Evolutionary conservation across 495 filamentous ascomycete genomes (phyloP).

Genomic region (Articulospora tetracladia): DNA sequence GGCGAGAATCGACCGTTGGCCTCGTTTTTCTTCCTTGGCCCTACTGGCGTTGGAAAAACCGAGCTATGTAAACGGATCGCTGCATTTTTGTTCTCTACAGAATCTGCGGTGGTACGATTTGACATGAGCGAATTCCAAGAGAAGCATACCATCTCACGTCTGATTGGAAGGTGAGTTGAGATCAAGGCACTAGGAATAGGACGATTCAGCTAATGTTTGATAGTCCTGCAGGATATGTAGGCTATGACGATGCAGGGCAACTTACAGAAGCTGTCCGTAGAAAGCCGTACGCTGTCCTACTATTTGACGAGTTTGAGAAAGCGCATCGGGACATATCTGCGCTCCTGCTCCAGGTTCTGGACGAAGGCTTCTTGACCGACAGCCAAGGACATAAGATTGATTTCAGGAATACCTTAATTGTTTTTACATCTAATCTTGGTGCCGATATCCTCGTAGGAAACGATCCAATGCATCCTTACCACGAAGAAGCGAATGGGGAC

Average conservation of each 20-base stretch:
- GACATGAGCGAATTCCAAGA: slow-evolving; percentile 99
- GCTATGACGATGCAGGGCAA: slow-evolving; percentile 96
- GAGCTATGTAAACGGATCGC: slow-evolving; percentile 97
- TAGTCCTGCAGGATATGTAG: slow-evolving; percentile 40
- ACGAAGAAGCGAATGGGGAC: slow-evolving; percentile 56
- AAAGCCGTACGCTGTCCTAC: slow-evolving; percentile 91
- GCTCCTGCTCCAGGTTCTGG: slow-evolving; percentile 89
- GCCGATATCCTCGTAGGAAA: slow-evolving; percentile 66
- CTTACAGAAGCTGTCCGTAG: slow-evolving; percentile 92
- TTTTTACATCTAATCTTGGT: slow-evolving; percentile 91
- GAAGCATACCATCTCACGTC: slow-evolving; percentile 88
- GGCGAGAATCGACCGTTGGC: slow-evolving; percentile 89
- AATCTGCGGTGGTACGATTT: slow-evolving; percentile 84
- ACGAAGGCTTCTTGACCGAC: slow-evolving; percentile 95
- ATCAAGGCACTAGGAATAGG: not conserved
- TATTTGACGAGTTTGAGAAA: slow-evolving; percentile 98
- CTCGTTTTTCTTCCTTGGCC: slow-evolving; percentile 96
- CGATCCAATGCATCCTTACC: slow-evolving; percentile 51
- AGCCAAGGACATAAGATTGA: slow-evolving; percentile 94
- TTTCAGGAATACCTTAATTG: slow-evolving; percentile 94
- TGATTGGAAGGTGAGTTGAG: slow-evolving; percentile 60
- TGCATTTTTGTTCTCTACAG: slow-evolving; percentile 86
- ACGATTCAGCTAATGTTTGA: not conserved
- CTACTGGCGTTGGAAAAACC: slow-evolving; percentile 95
- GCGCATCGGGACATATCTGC: slow-evolving; percentile 93